Conservation (phyloP, 495 filamentous ascomycete genomes). For the Penicillium angulare region DNA sequence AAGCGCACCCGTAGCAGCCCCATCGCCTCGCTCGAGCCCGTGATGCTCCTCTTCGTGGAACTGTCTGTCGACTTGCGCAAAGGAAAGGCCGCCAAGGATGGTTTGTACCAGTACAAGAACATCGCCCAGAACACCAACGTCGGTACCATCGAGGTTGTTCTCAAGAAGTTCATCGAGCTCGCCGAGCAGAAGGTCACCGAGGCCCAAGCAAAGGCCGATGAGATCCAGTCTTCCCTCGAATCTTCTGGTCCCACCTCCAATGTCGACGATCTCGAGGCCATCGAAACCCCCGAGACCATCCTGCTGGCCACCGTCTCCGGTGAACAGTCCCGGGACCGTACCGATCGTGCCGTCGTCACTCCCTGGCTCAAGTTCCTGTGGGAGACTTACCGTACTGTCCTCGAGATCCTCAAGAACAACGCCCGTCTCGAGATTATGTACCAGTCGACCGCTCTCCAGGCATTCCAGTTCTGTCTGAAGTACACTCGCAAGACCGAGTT, state of each 20-base stretch:
- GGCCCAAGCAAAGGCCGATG: constrained; percentile 93
- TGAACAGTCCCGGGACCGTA: constrained; percentile 93
- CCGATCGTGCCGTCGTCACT: constrained; percentile 95
- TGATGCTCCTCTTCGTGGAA: constrained; percentile 97
- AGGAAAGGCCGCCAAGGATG: constrained; percentile 97
- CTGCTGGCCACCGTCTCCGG: constrained; percentile 96
- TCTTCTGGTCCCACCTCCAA: constrained; percentile 64
- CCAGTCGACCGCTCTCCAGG: constrained; percentile 95
- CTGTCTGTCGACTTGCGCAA: constrained; percentile 94
- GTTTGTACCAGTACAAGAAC: constrained; percentile 99
- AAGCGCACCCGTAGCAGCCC: constrained; percentile 97
- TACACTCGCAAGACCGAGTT: constrained; percentile 99
- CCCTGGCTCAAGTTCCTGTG: constrained; percentile 99
- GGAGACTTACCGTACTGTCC: constrained; percentile 99
- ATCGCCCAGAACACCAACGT: constrained; percentile 99
- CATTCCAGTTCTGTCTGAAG: constrained; percentile 97
- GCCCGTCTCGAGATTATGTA: constrained; percentile 96
- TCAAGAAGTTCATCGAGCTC: constrained; percentile 96
- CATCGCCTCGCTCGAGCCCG: constrained; percentile 93
- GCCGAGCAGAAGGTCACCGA: constrained; percentile 94
- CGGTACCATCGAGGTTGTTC: constrained; percentile 93
- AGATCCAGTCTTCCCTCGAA: constrained; percentile 85
- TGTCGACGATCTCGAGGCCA: constrained; percentile 94
- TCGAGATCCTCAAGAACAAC: constrained; percentile 99
- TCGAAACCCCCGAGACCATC: constrained; percentile 96